Conservation (phyloP, 2,329 filamentous ascomycete species). For the Aspergillus viridinutans region DNA sequence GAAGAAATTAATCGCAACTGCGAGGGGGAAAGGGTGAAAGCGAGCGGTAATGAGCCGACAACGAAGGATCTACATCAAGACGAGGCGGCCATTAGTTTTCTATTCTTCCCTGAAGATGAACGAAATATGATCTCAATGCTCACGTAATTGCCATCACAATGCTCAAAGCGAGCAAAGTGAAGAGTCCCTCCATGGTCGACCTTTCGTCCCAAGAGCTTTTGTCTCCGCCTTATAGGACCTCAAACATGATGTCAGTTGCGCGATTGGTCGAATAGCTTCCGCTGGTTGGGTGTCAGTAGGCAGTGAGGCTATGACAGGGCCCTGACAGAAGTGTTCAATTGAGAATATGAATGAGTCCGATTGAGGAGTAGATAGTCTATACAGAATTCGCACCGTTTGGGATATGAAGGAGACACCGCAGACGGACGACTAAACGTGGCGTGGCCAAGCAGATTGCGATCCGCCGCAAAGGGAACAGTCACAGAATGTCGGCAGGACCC, state of each 20-base stretch:
- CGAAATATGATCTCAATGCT: slow-evolving; percentile 22
- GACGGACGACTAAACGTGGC: slow-evolving; percentile 18
- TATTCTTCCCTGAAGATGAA: neutral
- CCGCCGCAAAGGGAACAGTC: slow-evolving; percentile 15
- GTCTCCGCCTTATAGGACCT: slow-evolving; percentile 23
- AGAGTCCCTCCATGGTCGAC: slow-evolving; percentile 57
- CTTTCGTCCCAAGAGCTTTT: slow-evolving; percentile 26
- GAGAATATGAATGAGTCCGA: neutral
- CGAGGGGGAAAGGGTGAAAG: slow-evolving; percentile 79
- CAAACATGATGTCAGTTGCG: slow-evolving; percentile 25
- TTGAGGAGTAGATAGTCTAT: neutral
- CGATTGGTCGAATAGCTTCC: slow-evolving; percentile 1
- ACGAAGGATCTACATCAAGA: slow-evolving; percentile 70
- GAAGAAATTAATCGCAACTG: slow-evolving; percentile 87
- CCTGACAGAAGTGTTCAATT: neutral
- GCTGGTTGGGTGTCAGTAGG: neutral
- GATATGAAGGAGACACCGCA: neutral
- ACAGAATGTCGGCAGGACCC: neutral
- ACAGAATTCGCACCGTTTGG: neutral
- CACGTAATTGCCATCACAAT: slow-evolving; percentile 63
- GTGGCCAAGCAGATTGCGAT: slow-evolving; percentile 18
- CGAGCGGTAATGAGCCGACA: slow-evolving; percentile 83
- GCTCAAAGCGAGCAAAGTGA: slow-evolving; percentile 62
- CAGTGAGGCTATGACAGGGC: neutral
- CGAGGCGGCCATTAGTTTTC: slow-evolving; percentile 11